A percentile compares a stretch with the other conserved stretches of the same genome.
Conservation (phyloP, 441 rosid species). For the Kokia cookei region DNA sequence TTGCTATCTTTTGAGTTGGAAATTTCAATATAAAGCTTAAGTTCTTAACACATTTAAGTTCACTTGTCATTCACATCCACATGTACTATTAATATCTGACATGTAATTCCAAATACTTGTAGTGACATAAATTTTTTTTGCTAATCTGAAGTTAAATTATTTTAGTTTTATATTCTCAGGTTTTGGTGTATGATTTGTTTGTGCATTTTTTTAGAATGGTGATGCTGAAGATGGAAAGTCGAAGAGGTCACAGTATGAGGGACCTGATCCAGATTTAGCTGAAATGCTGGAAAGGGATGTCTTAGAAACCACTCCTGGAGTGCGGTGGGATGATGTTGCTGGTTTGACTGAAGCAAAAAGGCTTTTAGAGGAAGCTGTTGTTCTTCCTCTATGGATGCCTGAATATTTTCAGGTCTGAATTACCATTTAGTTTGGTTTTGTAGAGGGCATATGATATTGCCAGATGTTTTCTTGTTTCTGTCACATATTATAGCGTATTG, state of each 20-base stretch:
- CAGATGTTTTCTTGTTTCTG: neutral
- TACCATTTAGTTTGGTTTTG: neutral
- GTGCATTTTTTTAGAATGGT: conserved; percentile 56
- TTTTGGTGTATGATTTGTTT: conserved; percentile 7
- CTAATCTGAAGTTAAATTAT: neutral
- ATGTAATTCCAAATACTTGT: neutral
- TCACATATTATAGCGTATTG: neutral
- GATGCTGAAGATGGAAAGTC: conserved; percentile 91
- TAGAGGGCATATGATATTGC: neutral
- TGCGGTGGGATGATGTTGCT: conserved; percentile 99
- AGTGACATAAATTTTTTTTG: neutral
- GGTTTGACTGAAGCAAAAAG: conserved; percentile 98
- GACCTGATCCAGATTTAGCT: conserved; percentile 96
- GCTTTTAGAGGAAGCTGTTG: conserved; percentile 98
- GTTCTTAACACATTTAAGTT: neutral
- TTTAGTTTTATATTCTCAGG: neutral
- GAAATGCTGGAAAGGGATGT: conserved; percentile 99
- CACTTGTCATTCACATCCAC: neutral
- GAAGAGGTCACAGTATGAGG: conserved; percentile 80
- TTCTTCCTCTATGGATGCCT: conserved; percentile 99
- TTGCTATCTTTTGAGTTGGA: neutral
- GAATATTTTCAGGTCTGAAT: conserved; percentile 89
- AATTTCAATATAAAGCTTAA: neutral
- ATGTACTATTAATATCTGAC: neutral
- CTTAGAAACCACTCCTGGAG: conserved; percentile 93